Percentiles rank a stretch among this genome's conserved stretches.
phyloP scores from a whole-genome alignment of 768 basidiomycete genomes.

The Xanthoconium stramineum region DNA sequence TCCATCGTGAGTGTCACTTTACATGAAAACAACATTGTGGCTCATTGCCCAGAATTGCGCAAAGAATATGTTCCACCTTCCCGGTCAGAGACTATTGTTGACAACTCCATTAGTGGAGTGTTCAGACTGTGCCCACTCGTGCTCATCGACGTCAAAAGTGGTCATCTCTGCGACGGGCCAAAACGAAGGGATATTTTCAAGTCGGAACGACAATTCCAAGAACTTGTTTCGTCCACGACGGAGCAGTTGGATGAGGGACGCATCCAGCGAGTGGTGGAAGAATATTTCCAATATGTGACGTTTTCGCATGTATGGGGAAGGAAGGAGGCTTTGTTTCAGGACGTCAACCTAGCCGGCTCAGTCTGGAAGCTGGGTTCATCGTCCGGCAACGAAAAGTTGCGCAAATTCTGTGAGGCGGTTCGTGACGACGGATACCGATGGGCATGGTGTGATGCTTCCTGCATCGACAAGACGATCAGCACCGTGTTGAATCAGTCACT shows the following conservation, averaged over 20 bases:
- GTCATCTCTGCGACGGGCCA: not conserved
- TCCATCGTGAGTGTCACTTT: not conserved
- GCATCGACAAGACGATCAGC: constrained; percentile 11
- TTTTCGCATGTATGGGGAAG: constrained; percentile 15
- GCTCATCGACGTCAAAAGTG: not conserved
- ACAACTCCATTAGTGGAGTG: not conserved
- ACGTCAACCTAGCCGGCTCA: not conserved
- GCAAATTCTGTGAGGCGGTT: constrained; percentile 5
- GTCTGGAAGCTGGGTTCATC: constrained; percentile 9
- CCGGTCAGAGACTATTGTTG: not conserved
- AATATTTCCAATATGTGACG: constrained; percentile 11
- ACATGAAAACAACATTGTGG: rapidly evolving
- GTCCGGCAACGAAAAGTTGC: not conserved
- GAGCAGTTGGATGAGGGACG: not conserved
- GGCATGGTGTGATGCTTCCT: constrained; percentile 14
- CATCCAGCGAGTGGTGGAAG: not conserved
- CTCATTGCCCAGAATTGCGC: not conserved
- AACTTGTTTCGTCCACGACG: constrained; percentile 8
- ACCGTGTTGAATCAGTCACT: constrained; percentile 7
- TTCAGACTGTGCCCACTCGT: not conserved
- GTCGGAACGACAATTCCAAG: not conserved
- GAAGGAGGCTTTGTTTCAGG: constrained; percentile 8
- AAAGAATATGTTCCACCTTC: not conserved
- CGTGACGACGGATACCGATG: constrained; percentile 9
- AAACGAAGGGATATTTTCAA: not conserved